phyloP scores from a whole-genome alignment of 1,284 basidiomycete genomes.

The Athelia sp. region DNA sequence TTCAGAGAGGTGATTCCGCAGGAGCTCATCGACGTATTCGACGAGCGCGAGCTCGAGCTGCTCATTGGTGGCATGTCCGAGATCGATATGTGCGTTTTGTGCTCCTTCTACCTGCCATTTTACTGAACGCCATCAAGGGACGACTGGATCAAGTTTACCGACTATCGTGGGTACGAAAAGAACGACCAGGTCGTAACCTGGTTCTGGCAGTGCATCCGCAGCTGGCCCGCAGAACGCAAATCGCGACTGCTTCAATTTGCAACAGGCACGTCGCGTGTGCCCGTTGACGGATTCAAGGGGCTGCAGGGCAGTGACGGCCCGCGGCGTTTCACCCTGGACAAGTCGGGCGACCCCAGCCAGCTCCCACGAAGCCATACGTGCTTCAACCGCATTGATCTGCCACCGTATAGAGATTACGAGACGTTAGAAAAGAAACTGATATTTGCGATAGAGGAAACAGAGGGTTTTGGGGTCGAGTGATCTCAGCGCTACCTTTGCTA shows the following conservation, averaged over 20 bases:
- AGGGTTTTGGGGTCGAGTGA: conserved; percentile 44
- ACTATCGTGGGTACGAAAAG: conserved; percentile 81
- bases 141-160: conserved; percentile 84
- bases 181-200: conserved; percentile 96
- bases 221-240: conserved; percentile 96
- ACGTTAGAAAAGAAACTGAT: conserved; percentile 87
- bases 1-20: conserved; percentile 94
- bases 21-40: conserved; percentile 95
- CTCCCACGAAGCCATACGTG: conserved; percentile 89
- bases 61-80: conserved; percentile 99
- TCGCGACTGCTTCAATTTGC: conserved; percentile 94
- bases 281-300: conserved; percentile 99
- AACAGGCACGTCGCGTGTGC: conserved; percentile 95
- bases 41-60: conserved; percentile 95
- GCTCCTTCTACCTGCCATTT: not conserved
- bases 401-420: conserved; percentile 88
- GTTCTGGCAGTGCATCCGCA: conserved; percentile 99
- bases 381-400: conserved; percentile 89
- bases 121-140: conserved; percentile 41
- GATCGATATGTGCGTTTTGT: conserved; percentile 83
- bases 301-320: conserved; percentile 97
- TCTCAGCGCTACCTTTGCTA: not conserved
- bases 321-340: conserved; percentile 92
- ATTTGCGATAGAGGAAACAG: conserved; percentile 81
- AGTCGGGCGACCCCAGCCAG: conserved; percentile 88